Conservation (phyloP, 331 rosid species). For the Quercus tomentella region DNA sequence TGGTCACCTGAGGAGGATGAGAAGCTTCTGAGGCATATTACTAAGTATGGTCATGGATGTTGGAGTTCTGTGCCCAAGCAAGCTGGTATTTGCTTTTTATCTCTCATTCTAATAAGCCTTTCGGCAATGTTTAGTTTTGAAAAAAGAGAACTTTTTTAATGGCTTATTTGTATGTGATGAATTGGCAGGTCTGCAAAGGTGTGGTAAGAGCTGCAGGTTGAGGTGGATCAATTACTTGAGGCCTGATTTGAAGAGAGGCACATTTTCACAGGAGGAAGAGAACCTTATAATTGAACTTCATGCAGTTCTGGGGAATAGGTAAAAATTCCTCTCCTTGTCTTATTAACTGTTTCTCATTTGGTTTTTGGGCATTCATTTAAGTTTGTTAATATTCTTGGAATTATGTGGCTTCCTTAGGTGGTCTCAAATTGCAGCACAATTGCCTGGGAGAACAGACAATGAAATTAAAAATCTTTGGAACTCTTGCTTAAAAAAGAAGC, state of each 20-base stretch:
- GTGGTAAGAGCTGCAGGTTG: slow-evolving; percentile 61
- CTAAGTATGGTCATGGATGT: slow-evolving; percentile 53
- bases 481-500: slow-evolving; percentile 54
- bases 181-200: slow-evolving; percentile 50
- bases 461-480: slow-evolving; percentile 65
- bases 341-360: background rate
- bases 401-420: slow-evolving; percentile 34
- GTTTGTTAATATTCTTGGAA: background rate
- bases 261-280: slow-evolving; percentile 60
- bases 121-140: background rate
- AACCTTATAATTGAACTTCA: slow-evolving; percentile 51
- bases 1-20: slow-evolving; percentile 73
- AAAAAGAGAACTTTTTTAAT: background rate
- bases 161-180: slow-evolving; percentile 9
- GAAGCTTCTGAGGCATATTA: slow-evolving; percentile 49
- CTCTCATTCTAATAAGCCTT: background rate
- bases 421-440: slow-evolving; percentile 63
- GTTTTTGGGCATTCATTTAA: background rate
- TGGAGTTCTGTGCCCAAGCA: slow-evolving; percentile 70
- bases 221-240: slow-evolving; percentile 61
- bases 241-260: slow-evolving; percentile 69
- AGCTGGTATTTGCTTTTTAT: slow-evolving; percentile 37
- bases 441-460: slow-evolving; percentile 60
- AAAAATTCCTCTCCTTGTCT: background rate
- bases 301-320: slow-evolving; percentile 53